Evolutionary conservation across 495 filamentous ascomycete species (phyloP).

Genomic region (Penicillium atrosanguineum): DNA sequence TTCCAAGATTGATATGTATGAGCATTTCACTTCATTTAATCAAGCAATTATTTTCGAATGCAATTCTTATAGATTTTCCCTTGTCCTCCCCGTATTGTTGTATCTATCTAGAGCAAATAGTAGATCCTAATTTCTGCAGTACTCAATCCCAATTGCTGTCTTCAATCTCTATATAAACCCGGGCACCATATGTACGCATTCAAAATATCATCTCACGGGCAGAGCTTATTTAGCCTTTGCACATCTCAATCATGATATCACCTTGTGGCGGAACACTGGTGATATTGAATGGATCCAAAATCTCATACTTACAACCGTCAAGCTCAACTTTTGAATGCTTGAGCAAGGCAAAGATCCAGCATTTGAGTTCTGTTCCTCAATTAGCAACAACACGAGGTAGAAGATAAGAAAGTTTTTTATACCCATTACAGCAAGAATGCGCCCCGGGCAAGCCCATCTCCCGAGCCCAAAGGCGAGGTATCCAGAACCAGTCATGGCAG

Average conservation of each 20-base stretch:
- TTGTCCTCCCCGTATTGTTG: background rate
- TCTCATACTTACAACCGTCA: background rate
- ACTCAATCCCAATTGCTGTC: no score
- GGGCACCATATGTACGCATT: no score
- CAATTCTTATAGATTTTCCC: background rate
- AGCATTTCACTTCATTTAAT: background rate
- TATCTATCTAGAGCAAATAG: background rate
- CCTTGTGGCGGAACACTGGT: background rate
- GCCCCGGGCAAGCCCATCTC: background rate
- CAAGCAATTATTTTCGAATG: background rate
- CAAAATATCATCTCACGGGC: no score
- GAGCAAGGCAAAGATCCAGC: background rate
- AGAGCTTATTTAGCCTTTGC: no score
- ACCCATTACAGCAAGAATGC: background rate
- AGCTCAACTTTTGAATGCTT: background rate
- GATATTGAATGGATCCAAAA: background rate
- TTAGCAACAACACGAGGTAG: background rate
- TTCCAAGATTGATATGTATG: background rate
- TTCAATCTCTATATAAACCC: no score
- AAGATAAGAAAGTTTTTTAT: background rate
- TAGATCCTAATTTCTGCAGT: background rate
- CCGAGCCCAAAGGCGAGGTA: background rate
- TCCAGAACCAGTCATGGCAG: background rate
- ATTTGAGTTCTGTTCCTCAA: background rate
- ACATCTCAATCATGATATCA: background rate